phyloP scores from a whole-genome alignment of 208 protist genomes.

The Acanthamoeba healyi region DNA sequence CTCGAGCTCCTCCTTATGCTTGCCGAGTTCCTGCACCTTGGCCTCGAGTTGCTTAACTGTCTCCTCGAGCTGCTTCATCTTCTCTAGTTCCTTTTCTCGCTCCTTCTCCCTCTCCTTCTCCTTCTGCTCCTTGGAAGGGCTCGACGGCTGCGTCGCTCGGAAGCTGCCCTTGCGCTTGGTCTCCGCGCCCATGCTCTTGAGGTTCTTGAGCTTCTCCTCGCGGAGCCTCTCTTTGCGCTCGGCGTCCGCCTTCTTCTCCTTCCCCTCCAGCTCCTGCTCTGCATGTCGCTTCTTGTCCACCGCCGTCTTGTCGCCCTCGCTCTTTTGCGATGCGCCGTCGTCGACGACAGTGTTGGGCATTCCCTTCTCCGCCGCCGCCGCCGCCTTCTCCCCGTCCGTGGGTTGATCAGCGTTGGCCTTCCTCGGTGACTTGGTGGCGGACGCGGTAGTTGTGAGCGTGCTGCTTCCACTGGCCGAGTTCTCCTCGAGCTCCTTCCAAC shows the following conservation, averaged over 20 bases:
- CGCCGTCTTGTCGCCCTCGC: background rate
- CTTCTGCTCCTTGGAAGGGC: background rate
- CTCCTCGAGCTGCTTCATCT: background rate
- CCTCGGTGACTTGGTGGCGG: too few species aligned
- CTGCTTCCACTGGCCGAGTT: background rate
- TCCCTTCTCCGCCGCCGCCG: background rate
- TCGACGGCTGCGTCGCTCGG: background rate
- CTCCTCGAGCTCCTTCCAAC: conserved; percentile 43
- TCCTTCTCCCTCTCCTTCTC: conserved; percentile 34
- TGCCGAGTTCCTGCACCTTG: background rate
- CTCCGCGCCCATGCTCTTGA: conserved; percentile 7
- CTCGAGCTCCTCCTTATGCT: background rate
- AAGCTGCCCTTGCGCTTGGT: background rate
- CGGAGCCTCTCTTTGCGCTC: too few species aligned
- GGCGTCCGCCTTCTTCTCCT: background rate
- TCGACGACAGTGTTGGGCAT: too few species aligned
- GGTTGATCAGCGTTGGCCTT: too few species aligned
- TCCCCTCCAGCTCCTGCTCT: background rate
- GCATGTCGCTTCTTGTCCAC: background rate
- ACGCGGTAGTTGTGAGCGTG: background rate
- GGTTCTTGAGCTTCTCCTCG: conserved; percentile 17
- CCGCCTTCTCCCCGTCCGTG: background rate
- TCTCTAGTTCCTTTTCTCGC: background rate
- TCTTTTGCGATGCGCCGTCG: background rate
- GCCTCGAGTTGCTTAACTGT: background rate